These are phyloP conservation scores for Stereum hirsutum DNA, from an alignment of 1,284 basidiomycete species.

Conservation along the genomic window DNA sequence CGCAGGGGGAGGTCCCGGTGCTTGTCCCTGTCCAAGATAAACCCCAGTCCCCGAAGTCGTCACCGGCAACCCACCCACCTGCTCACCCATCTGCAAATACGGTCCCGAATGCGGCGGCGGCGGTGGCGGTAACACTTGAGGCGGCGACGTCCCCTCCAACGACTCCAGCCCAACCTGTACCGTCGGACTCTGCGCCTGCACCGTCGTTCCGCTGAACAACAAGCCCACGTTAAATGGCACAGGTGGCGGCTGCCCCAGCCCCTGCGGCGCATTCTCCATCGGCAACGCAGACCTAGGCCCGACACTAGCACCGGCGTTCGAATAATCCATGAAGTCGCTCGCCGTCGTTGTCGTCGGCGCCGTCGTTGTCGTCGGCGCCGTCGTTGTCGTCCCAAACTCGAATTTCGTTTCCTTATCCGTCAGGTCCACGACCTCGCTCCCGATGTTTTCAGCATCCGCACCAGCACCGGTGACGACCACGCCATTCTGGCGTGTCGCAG, in stretches of 20 bases:
- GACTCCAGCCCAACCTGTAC: slow-evolving; percentile 4
- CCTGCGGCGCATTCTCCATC: not conserved
- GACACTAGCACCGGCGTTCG: not conserved
- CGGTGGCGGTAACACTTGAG: not conserved
- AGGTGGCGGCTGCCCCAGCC: slow-evolving; percentile 2
- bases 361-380: slow-evolving; percentile 12
- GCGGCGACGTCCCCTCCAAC: slow-evolving; percentile 1
- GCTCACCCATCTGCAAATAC: slow-evolving; percentile 8
- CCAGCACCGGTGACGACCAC: too few species aligned
- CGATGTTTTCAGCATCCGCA: slow-evolving; percentile 2
- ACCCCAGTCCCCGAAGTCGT: too few species aligned
- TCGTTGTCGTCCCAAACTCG: slow-evolving; percentile 46
- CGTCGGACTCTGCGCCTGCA: slow-evolving; percentile 1
- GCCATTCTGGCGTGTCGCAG: not conserved
- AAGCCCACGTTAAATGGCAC: slow-evolving; percentile 7
- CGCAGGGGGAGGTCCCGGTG: slow-evolving; percentile 7
- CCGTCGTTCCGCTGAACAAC: slow-evolving; percentile 7
- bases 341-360: not conserved
- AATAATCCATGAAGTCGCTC: too few species aligned
- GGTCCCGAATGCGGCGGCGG: slow-evolving; percentile 6
- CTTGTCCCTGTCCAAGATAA: too few species aligned
- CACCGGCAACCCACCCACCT: slow-evolving; percentile 9
- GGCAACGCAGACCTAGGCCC: not conserved
- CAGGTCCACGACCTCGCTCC: slow-evolving; percentile 25
- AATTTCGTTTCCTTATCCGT: slow-evolving; percentile 31